Conservation (phyloP, 1,284 basidiomycete genomes). For the Malassezia caprae region DNA sequence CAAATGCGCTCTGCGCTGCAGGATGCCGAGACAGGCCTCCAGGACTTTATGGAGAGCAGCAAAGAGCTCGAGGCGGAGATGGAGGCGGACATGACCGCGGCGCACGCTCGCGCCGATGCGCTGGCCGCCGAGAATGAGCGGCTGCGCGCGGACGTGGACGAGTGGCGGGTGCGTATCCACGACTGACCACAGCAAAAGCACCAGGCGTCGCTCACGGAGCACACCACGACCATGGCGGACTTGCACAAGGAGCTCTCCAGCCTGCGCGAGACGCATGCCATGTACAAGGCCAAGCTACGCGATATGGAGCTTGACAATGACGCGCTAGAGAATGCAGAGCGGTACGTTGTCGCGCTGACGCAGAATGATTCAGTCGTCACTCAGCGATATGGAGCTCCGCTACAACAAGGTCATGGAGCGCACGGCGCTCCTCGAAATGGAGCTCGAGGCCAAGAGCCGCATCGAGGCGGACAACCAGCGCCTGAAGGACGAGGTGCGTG, state of each 20-base stretch:
- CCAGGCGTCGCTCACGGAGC: conserved; percentile 33
- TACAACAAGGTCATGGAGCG: conserved; percentile 87
- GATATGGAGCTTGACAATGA: conserved; percentile 47
- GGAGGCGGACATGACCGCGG: conserved; percentile 36
- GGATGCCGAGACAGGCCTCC: conserved; percentile 33
- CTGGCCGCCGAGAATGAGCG: conserved; percentile 31
- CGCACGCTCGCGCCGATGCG: conserved; percentile 25
- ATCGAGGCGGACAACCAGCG: conserved; percentile 86
- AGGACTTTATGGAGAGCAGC: conserved; percentile 41
- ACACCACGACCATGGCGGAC: conserved; percentile 34
- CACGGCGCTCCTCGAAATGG: conserved; percentile 91
- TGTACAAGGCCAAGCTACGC: conserved; percentile 42
- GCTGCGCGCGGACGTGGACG: conserved; percentile 32
- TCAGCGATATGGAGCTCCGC: conserved; percentile 80
- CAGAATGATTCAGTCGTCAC: conserved; percentile 72
- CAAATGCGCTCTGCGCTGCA: conserved; percentile 36
- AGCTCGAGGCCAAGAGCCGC: conserved; percentile 78
- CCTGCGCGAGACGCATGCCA: conserved; percentile 34
- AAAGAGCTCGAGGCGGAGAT: conserved; percentile 45
- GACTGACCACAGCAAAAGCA: conserved; percentile 27
- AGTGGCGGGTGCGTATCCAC: conserved; percentile 32
- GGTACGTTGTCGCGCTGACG: conserved; percentile 38
- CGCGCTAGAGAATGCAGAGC: conserved; percentile 45
- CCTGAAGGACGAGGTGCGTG: conserved; percentile 81
- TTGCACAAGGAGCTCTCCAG: conserved; percentile 31